Evolutionary conservation across 2,329 filamentous ascomycete species (phyloP), one percentile per base, ranked within the genome.

Genomic region (Juglanconis juglandina): DNA sequence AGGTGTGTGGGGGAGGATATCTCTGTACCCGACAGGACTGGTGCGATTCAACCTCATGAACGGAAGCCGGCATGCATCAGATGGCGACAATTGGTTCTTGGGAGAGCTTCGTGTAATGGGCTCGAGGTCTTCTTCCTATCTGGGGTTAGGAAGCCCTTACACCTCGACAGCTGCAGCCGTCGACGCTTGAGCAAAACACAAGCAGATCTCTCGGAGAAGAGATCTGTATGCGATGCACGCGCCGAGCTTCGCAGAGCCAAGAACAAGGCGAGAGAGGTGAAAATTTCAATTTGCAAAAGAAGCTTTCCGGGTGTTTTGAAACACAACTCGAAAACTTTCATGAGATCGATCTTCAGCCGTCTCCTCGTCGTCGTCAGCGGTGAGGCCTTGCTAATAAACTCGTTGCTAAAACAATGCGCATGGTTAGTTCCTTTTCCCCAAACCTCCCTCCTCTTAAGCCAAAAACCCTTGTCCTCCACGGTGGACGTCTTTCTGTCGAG

Each of bases 31-130:
- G 66, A 68, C 64, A 66, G 66, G 66, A 68, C 67, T 69, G 66
- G 66, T 65, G 68, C 52, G 68, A 72, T 72, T 74, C 66, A 75
- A 67, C 72, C 73, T 73, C 74, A 74, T 74, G 71, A 72, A 73
- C 75, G 75, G 73, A 48, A 75, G 74, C 71, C 72, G 72, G 70
- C 74, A 79, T 81, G 78, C 79, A 81, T 81, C 72, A 74, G 77
- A 74, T 64, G 71, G 66, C 68, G 66, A 72, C 72, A 75, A 76
- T 76, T 72, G 72, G 73, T 73, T 71, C 69, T 71, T 71, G 67
- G 66, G 69, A 68, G 67, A 42, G 58, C 33, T 44, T 55, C 47
- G 58, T 60, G 50, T 60, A 52, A 57, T 60, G 54, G 33, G 54
- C 37, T 52, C 58, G 61, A 54, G 53, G 24, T 24, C 2, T 24